Base-by-base conservation (phyloP, 2,329 filamentous ascomycete species). In the Pezizomycotina sp. region DNA sequence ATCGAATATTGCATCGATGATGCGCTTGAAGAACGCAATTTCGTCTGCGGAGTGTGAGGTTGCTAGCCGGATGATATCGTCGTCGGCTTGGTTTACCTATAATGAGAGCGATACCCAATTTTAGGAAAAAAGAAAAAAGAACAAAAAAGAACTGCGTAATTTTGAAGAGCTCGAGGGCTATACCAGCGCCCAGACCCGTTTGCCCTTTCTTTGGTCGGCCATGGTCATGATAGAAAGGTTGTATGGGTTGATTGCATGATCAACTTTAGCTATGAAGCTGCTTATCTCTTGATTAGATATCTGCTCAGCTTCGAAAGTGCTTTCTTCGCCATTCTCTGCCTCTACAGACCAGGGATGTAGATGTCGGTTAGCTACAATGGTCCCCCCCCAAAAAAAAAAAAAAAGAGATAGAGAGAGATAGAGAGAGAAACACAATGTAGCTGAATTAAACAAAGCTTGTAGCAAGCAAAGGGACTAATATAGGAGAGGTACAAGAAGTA, bases 1-100 rank as follows among this genome's bases (percentile, higher is more conserved):
- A 46, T 91, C 81, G 54, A 95, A 98, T 70, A 98, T 92, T 49
- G 69, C 73, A 55, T 93, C 84, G 1, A 98, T 68, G 3, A 93
- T 56, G 6, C 89, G 68, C 58, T 91, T 89, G 36, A 95, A 70
- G 55, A 82, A 98, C 0, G 78, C 72, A 20, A 95, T 79, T 60
- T 95, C 84, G 48, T 92, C 83, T 0, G 81, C 62, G 5, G 66
- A 69, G 53, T 78, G 79, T 0, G 70, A 72, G 0, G 89, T 95
- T 2, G 84, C 82, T 24, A 93, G 66, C 52, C 93, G 86, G 0
- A 82, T 91, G 42, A 86, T 62, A 0, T 76, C 63, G 56, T 98
- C 89, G 43, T 77, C 82, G 6, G 78, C 76, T 1, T 77, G 81
- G 59, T 98, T 98, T 29, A 95, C 31, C 64, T 65, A 65, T 34